Conservation (phyloP, 1,139 yeast species). For the Protomyces arabidopsidicola region DNA sequence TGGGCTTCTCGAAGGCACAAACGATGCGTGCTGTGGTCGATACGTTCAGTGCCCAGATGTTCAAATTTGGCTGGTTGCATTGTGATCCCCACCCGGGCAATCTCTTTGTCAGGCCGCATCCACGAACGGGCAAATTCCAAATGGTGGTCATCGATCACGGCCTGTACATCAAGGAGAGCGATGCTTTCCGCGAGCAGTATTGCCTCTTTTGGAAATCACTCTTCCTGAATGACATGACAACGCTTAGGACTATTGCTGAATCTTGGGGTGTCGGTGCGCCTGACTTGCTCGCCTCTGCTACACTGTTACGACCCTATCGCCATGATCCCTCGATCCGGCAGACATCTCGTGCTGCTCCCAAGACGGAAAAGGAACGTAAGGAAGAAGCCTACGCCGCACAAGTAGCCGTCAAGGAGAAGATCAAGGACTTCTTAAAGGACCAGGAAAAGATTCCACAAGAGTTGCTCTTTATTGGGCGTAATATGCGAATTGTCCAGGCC, state of each 20-base stretch:
- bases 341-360: constrained; percentile 21
- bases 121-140: constrained; percentile 41
- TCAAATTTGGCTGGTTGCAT: constrained; percentile 70
- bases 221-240: constrained; percentile 50
- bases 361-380: constrained; percentile 8
- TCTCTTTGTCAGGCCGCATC: constrained; percentile 50
- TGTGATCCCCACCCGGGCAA: constrained; percentile 86
- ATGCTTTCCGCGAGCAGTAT: constrained; percentile 54
- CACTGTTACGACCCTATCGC: constrained; percentile 50
- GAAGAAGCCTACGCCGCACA: constrained; percentile 42
- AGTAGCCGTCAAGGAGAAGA: constrained; percentile 41
- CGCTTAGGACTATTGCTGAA: constrained; percentile 49
- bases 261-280: constrained; percentile 71
- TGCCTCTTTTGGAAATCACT: constrained; percentile 59
- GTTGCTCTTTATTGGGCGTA: constrained; percentile 59
- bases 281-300: constrained; percentile 59
- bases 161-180: constrained; percentile 54
- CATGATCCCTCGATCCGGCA: constrained; percentile 29
- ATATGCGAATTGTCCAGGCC: constrained; percentile 71
- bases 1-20: constrained; percentile 45
- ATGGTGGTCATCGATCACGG: constrained; percentile 74
- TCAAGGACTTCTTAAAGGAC: constrained; percentile 54
- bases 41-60: constrained; percentile 63
- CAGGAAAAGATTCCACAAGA: constrained; percentile 63
- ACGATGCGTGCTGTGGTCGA: constrained; percentile 53